phyloP scores from a whole-genome alignment of 2,329 filamentous ascomycete species.

The Scytalidium lignicola region DNA sequence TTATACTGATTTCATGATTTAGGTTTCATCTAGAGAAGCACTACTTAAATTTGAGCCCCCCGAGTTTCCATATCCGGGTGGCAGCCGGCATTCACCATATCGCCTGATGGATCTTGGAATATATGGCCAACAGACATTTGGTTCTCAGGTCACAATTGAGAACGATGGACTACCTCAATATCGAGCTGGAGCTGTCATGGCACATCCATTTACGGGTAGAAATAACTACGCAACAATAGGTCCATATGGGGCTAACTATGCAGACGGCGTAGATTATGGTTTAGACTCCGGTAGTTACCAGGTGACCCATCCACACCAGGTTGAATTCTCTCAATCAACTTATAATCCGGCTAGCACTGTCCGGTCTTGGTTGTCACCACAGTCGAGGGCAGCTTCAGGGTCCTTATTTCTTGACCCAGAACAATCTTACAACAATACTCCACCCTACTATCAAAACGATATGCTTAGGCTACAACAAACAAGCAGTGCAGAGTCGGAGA shows the following conservation, averaged over 20 bases:
- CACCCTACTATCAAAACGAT: constrained; percentile 10
- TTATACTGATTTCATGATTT: constrained; percentile 8
- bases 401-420: constrained; percentile 15
- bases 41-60: constrained; percentile 20
- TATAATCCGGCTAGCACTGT: constrained; percentile 6
- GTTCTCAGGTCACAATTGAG: not conserved
- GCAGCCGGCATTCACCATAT: constrained; percentile 15
- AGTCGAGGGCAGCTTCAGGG: constrained; percentile 10
- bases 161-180: not conserved
- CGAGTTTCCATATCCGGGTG: constrained; percentile 15
- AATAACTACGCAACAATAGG: not conserved
- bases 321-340: constrained; percentile 2
- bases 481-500: constrained; percentile 15
- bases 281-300: not conserved
- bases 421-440: constrained; percentile 12
- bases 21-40: constrained; percentile 24
- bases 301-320: not conserved
- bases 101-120: constrained; percentile 17
- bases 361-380: constrained; percentile 13
- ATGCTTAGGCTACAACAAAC: constrained; percentile 14
- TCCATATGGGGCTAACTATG: not conserved
- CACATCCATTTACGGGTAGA: constrained; percentile 1
- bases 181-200: not conserved
- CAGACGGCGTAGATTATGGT: not conserved
- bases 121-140: not conserved